These are phyloP conservation scores for Zygoascus biomembranicola DNA, from an alignment of 805 yeast species.

Conservation along the genomic window DNA sequence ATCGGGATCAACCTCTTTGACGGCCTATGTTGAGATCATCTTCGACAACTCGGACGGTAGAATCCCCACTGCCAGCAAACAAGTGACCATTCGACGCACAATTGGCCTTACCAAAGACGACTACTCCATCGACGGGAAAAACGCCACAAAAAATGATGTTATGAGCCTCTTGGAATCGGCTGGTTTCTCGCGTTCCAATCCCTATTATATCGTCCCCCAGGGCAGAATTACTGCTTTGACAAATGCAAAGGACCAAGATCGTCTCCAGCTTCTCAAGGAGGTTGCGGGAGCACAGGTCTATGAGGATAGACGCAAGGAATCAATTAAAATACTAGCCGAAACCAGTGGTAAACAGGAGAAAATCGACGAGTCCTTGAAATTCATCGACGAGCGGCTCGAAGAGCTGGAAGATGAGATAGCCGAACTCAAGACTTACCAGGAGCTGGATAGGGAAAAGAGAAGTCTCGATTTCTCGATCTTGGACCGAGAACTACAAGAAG, in stretches of 20 bases:
- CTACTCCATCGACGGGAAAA: constrained; percentile 71
- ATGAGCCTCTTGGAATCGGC: constrained; percentile 81
- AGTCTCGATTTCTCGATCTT: constrained; percentile 65
- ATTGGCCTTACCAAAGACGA: constrained; percentile 92
- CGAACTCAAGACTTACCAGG: constrained; percentile 64
- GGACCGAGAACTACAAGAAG: constrained; percentile 60
- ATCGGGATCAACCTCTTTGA: constrained; percentile 65
- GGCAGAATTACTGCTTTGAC: constrained; percentile 85
- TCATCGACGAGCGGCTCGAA: constrained; percentile 60
- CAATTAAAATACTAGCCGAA: constrained; percentile 68
- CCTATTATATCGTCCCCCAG: constrained; percentile 95
- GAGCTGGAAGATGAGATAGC: constrained; percentile 77
- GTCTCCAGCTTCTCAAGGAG: constrained; percentile 72
- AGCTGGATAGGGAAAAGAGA: constrained; percentile 57
- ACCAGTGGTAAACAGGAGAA: constrained; percentile 62
- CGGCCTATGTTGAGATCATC: constrained; percentile 84
- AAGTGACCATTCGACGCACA: constrained; percentile 73
- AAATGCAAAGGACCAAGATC: constrained; percentile 78
- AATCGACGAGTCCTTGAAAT: constrained; percentile 63
- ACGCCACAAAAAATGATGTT: constrained; percentile 72
- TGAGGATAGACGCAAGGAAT: constrained; percentile 71
- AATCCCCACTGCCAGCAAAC: constrained; percentile 60
- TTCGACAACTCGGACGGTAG: constrained; percentile 76
- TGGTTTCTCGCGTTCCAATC: constrained; percentile 84
- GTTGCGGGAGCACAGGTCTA: constrained; percentile 94